Percentiles rank a stretch among this genome's conserved stretches.
These are phyloP conservation scores for Gossypioides kirkii DNA, from an alignment of 345 rosid species.

Conservation along the genomic window DNA sequence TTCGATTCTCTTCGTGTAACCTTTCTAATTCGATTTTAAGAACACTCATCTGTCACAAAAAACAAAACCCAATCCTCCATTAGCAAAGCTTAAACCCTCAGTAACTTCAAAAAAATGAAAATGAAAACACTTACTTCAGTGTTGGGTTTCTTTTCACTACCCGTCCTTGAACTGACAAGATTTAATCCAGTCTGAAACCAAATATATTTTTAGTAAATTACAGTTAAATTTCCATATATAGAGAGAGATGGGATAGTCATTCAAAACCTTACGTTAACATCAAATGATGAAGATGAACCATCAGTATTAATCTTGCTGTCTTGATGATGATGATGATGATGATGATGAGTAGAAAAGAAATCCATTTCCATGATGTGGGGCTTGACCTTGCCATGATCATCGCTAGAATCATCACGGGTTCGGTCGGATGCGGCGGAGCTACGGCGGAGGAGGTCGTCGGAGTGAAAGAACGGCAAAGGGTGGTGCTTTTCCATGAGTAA, in stretches of 20 bases:
- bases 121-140: constrained; percentile 36
- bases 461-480: constrained; percentile 47
- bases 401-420: constrained; percentile 9
- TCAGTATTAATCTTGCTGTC: constrained; percentile 14
- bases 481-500: constrained; percentile 56
- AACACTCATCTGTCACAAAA: constrained; percentile 7
- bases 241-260: not conserved
- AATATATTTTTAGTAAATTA: not conserved
- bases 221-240: not conserved
- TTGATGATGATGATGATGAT: constrained; percentile 27
- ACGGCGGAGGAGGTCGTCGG: constrained; percentile 39
- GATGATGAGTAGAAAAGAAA: constrained; percentile 55
- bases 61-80: not conserved
- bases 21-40: constrained; percentile 48
- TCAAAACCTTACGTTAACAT: constrained; percentile 49
- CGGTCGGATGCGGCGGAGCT: constrained; percentile 21
- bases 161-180: constrained; percentile 37
- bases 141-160: constrained; percentile 29
- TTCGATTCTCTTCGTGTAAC: constrained; percentile 65
- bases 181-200: constrained; percentile 45
- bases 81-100: not conserved
- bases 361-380: constrained; percentile 65
- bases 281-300: constrained; percentile 27
- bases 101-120: not conserved
- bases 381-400: constrained; percentile 23